phyloP scores from a whole-genome alignment of 2,329 filamentous ascomycete genomes.

The Apiospora rasikravindrae region DNA sequence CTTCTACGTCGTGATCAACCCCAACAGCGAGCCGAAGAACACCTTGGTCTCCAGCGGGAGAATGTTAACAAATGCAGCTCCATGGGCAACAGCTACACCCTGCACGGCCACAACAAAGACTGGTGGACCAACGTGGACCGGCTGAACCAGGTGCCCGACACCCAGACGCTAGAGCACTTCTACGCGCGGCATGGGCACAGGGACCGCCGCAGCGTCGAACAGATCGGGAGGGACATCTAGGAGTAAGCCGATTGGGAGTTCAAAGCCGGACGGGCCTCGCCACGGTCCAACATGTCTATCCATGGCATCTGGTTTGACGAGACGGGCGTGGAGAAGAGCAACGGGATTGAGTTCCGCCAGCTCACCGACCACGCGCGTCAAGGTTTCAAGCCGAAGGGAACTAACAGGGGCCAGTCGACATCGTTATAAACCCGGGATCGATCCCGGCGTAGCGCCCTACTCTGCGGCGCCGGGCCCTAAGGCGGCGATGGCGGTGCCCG shows the following conservation, averaged over 20 bases:
- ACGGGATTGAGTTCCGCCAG: slow-evolving; percentile 20
- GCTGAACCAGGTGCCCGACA: slow-evolving; percentile 26
- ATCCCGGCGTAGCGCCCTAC: slow-evolving; percentile 25
- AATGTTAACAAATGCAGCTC: neutral
- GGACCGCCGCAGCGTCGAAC: slow-evolving; percentile 8
- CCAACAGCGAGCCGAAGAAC: slow-evolving; percentile 26
- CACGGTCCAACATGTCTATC: slow-evolving; percentile 23
- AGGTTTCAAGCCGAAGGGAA: slow-evolving; percentile 18
- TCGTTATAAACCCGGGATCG: slow-evolving; percentile 27
- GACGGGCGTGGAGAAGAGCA: slow-evolving; percentile 20
- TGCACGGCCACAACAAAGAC: slow-evolving; percentile 29
- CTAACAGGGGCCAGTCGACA: slow-evolving; percentile 19
- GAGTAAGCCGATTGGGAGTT: slow-evolving; percentile 26
- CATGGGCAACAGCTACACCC: slow-evolving; percentile 16
- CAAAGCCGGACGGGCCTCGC: neutral
- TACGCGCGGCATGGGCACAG: slow-evolving; percentile 24
- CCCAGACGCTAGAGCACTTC: slow-evolving; percentile 28
- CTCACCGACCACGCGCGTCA: slow-evolving; percentile 23
- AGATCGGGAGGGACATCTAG: slow-evolving; percentile 24
- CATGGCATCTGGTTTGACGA: slow-evolving; percentile 30
- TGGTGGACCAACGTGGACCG: slow-evolving; percentile 27
- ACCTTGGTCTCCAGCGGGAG: slow-evolving; percentile 19
- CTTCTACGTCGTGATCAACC: slow-evolving; percentile 28
- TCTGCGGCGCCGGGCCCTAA: slow-evolving; percentile 22
- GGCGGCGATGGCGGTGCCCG: slow-evolving; percentile 27